Evolutionary conservation across 179 eudicot genomes (phyloP).

Genomic region (Drosera spatulata): DNA sequence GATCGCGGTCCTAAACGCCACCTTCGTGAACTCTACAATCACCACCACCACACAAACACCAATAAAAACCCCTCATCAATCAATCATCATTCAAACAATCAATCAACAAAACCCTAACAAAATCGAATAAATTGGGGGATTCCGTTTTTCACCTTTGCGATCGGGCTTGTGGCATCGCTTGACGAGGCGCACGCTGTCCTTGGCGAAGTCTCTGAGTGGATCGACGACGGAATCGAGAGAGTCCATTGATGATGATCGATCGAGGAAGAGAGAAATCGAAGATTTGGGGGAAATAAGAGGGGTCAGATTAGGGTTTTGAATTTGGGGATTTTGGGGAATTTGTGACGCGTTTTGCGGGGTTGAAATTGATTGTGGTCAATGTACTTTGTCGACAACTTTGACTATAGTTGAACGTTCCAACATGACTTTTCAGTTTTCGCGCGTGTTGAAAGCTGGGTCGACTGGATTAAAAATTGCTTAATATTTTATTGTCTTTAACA

Average conservation of each 20-base stretch:
- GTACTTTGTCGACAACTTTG: too few species aligned
- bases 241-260: conserved; percentile 18
- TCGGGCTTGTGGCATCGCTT: conserved; percentile 56
- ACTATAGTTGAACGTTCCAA: too few species aligned
- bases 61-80: too few species aligned
- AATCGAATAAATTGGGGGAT: background rate
- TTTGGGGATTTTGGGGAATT: too few species aligned
- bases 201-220: conserved; percentile 44
- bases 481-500: too few species aligned
- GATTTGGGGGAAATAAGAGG: too few species aligned
- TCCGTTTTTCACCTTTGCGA: conserved; percentile 23
- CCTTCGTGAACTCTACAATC: conserved; percentile 43
- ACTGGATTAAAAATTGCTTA: too few species aligned
- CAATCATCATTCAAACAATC: background rate
- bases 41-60: background rate
- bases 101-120: background rate
- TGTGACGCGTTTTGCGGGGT: too few species aligned
- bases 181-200: conserved; percentile 42
- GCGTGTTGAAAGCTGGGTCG: too few species aligned
- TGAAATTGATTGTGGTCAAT: too few species aligned
- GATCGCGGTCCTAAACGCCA: conserved; percentile 47
- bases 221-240: conserved; percentile 38
- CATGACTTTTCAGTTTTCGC: too few species aligned
- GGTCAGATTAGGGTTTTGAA: too few species aligned
- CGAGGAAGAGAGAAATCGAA: background rate